phyloP scores from a whole-genome alignment of 441 rosid genomes.

The Populus hybrid region DNA sequence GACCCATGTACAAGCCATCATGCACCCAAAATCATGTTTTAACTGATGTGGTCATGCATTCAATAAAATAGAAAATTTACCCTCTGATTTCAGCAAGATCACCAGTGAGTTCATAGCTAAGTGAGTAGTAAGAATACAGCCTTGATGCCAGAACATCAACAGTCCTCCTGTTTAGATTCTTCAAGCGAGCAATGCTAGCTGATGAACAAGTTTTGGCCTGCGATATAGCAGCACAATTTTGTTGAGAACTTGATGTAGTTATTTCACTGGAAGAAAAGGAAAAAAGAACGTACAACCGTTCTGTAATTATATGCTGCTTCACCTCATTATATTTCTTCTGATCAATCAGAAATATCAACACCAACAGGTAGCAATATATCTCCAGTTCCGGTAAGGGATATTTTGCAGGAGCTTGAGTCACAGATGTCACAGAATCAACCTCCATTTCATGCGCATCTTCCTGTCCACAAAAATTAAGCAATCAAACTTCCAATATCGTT shows the following conservation, averaged over 20 bases:
- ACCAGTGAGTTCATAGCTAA: conserved; percentile 66
- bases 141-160: conserved; percentile 71
- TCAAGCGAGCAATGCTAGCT: conserved; percentile 56
- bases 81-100: conserved; percentile 72
- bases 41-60: neutral
- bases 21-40: neutral
- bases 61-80: conserved; percentile 25
- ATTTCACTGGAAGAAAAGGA: too few relatives aligned
- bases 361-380: conserved; percentile 60
- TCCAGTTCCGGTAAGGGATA: conserved; percentile 56
- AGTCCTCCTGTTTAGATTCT: conserved; percentile 64
- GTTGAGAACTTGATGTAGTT: neutral
- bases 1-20: neutral
- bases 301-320: neutral
- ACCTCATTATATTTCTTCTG: conserved; percentile 67
- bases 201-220: conserved; percentile 77
- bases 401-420: conserved; percentile 40
- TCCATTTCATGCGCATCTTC: conserved; percentile 74
- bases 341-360: conserved; percentile 61
- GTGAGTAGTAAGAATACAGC: conserved; percentile 67
- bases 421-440: conserved; percentile 55
- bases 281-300: neutral
- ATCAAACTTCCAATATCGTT: neutral
- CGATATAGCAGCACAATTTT: conserved; percentile 1
- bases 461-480: conserved; percentile 25